Conservation (phyloP, 75 land plant species). For the Selaginella tamariscina region DNA sequence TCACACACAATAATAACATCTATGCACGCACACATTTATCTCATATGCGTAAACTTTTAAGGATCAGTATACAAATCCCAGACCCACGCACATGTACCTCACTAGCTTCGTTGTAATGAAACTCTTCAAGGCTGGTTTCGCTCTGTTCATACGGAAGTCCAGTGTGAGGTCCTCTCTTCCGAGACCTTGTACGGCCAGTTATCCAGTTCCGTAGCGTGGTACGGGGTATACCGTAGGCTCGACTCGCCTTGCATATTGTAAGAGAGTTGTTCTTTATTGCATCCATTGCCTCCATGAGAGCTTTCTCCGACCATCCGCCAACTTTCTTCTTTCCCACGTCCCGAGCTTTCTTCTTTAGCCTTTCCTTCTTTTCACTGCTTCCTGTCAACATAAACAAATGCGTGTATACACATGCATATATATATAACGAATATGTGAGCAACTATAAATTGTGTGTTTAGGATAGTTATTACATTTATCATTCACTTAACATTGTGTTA, state of each 20-base stretch:
- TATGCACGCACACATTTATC: neutral
- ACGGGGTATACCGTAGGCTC: neutral
- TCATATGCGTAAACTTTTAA: neutral
- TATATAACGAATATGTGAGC: too few relatives aligned
- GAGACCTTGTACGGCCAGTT: constrained; percentile 3
- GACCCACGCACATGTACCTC: too few relatives aligned
- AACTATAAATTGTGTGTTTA: too few relatives aligned
- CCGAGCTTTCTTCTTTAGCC: constrained; percentile 1
- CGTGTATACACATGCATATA: too few relatives aligned
- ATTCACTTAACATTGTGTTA: too few relatives aligned
- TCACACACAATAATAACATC: too few relatives aligned
- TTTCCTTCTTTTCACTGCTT: neutral
- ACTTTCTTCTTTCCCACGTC: constrained; percentile 8
- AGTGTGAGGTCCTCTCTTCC: constrained; percentile 4
- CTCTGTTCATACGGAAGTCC: neutral
- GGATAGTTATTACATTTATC: too few relatives aligned
- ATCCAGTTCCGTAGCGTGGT: constrained; percentile 8
- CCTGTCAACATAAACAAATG: too few relatives aligned
- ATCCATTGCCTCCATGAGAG: constrained; percentile 4
- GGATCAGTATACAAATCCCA: too few relatives aligned
- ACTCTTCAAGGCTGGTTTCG: neutral
- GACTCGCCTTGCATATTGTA: constrained; percentile 10
- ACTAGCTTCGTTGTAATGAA: neutral
- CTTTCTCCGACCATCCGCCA: constrained; percentile 7
- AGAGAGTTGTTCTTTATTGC: neutral